Base-by-base conservation (phyloP, 108 stramenopile species). In the Mayamaea pseudoterrestris region DNA sequence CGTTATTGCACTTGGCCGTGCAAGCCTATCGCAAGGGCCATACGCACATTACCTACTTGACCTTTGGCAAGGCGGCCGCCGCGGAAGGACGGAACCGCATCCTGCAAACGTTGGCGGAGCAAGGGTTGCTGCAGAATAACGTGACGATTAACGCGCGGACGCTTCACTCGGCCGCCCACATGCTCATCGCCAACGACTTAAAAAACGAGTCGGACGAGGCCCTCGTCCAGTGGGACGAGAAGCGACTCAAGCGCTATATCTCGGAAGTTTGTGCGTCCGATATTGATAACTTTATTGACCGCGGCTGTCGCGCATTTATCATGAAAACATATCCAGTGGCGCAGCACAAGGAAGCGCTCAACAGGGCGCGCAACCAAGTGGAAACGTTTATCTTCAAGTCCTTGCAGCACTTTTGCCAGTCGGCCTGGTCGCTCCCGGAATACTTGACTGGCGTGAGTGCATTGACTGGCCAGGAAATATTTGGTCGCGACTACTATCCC, bases 1-100 rank as follows among this genome's bases (percentile, higher is more conserved):
- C 63, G 0, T 50, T 69, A 0, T 35, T 67, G 3, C 55, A 57
- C 41, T 41, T 66, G 17, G 60, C 66, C 2, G 14, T 50, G 1
- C 55, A 50, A 30, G 58, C 57, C 21, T 37, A 51, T 22, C 60
- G 61, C 17, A 27, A 60, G 11, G 47, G 55, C 25, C 66, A 67
- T 23, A 36, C 53, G 26, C 5, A 48, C 20, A 24, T 69, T n/a
- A 53, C 46, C 2, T 69, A 69, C 43, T 44, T 63, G 27, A 69
- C 68, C 11, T 69, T 55, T 47, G 36, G 44, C 11, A 44, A 46
- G 16, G 58, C 63, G 12, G 23, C 58, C 12, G 68, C 68, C 1
- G n/a, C 21, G 4, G 68, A 69, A 50, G 68, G 57, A 14, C 35
- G 50, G 35, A 21, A 58, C 41, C 51, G 68, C 16, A 59, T 69